Evolutionary conservation across 169 alveolate genomes (phyloP).

Genomic region (Plasmodium fragile): DNA sequence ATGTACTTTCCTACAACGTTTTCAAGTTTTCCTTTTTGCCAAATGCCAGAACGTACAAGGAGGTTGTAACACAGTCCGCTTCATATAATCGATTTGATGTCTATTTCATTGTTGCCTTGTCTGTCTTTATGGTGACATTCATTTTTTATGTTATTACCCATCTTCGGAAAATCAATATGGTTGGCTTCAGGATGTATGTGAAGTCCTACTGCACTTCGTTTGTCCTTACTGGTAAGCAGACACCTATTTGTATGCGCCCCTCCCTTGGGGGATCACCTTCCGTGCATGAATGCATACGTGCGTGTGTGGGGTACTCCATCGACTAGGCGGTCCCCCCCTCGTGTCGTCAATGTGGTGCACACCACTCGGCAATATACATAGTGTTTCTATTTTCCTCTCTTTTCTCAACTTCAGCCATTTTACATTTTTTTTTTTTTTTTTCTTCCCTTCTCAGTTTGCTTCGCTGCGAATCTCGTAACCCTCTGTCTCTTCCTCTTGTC

Average conservation of each 20-base stretch:
- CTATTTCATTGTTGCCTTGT: constrained; percentile 21
- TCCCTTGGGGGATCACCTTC: neutral
- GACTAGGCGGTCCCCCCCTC: neutral
- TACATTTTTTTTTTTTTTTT: no score
- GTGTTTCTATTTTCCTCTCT: neutral
- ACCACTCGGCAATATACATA: neutral
- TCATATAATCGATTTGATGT: constrained; percentile 11
- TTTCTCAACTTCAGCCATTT: neutral
- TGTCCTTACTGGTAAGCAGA: constrained; percentile 35
- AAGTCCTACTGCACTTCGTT: constrained; percentile 21
- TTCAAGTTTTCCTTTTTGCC: constrained; percentile 77
- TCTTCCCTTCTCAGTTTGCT: neutral
- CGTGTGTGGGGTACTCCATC: neutral
- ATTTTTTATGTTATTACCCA: constrained; percentile 16
- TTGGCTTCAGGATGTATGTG: constrained; percentile 44
- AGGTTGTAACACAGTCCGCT: constrained; percentile 46
- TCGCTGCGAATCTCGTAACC: constrained; percentile 5
- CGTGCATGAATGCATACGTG: neutral
- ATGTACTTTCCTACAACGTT: constrained; percentile 76
- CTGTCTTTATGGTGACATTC: constrained; percentile 17
- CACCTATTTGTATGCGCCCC: neutral
- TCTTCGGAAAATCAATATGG: constrained; percentile 14
- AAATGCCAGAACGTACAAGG: constrained; percentile 50
- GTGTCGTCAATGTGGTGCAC: neutral
- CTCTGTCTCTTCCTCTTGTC: constrained; percentile 8